Base-by-base conservation (phyloP, 1,284 basidiomycete species). In the Chondrostereum purpureum region DNA sequence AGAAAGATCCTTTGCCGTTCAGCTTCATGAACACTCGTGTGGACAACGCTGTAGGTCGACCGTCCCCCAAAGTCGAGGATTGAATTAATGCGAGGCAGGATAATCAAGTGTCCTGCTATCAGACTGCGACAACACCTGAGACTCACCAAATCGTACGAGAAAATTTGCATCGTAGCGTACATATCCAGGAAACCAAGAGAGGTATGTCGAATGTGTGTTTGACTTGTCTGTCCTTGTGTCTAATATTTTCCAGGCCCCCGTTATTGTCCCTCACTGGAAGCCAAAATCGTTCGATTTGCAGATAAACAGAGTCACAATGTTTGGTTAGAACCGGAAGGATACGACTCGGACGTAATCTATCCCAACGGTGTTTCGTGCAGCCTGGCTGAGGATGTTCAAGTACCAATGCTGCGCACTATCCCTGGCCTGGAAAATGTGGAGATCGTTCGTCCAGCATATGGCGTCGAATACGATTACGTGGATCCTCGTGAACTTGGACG, bases 381-480 rank as follows among this genome's bases (percentile, higher is more conserved):
- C 40, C 73, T 94, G 49, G 88, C 92, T 0, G 82, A 87, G 59
- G 91, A 92, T 47, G 64, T 86, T 1, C 92, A 95, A 60, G 77
- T 84, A 52, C 60, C 70, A 4, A 79, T 94, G 77, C 77, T 94
- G 63, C 78, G 82, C 14, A 89, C 88, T 0, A 82, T 94, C 27
- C 83, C 81, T 0, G 91, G 92, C 0, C 67, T 95, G 17, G 89
- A 93, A 64, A 80, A 84, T 18, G 91, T 83, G 8, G 76, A 83
- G 56, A 85, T 94, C 70, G 73, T 88, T 2, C 70, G 75, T 52
- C 89, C 91, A 0, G 92, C 90, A 0, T 95, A 94, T 64, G 92
- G 92, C 1, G 91, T 95, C 24, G 91, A 95, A 59, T 95, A 94
- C 55, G 92, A 94, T 55, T 83, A 91, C 56, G 75, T 94, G n/a